Evolutionary conservation across 805 yeast genomes (phyloP).

Genomic region (Ogataea pini): DNA sequence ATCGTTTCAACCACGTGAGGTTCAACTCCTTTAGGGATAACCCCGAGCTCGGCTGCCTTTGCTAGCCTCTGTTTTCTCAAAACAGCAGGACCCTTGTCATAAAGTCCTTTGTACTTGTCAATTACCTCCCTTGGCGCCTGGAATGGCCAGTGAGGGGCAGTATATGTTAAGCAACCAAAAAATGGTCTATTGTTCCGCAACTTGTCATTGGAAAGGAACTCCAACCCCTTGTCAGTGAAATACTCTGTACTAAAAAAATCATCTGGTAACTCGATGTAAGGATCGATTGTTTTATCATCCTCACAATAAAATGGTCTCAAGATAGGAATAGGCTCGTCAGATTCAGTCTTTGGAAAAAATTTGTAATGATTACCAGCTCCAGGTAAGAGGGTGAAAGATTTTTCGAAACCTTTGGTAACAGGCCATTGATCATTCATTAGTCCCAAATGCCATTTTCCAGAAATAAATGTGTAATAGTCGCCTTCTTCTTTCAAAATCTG

Average conservation of each 20-base stretch:
- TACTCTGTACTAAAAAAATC: constrained; percentile 47
- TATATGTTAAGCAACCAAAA: constrained; percentile 54
- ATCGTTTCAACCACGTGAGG: constrained; percentile 48
- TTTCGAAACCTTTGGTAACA: constrained; percentile 49
- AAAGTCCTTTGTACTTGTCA: constrained; percentile 48
- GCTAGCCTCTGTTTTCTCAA: constrained; percentile 42
- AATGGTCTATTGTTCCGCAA: constrained; percentile 49
- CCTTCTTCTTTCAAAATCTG: constrained; percentile 50
- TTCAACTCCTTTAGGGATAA: constrained; percentile 43
- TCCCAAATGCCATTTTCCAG: constrained; percentile 68
- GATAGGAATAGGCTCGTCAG: constrained; percentile 33
- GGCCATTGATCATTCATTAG: constrained; percentile 50
- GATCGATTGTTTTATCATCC: constrained; percentile 40
- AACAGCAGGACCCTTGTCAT: constrained; percentile 50
- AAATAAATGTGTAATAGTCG: constrained; percentile 47
- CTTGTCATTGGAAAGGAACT: constrained; percentile 33
- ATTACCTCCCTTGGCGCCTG: constrained; percentile 55
- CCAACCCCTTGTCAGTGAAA: constrained; percentile 46
- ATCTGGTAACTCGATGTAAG: constrained; percentile 42
- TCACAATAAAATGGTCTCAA: constrained; percentile 43
- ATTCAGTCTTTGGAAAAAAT: constrained; percentile 40
- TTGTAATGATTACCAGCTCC: constrained; percentile 62
- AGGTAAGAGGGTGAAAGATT: constrained; percentile 50
- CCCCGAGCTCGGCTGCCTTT: constrained; percentile 45
- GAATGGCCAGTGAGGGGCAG: constrained; percentile 70